These are phyloP conservation scores for Fusarium coffeatum DNA, from an alignment of 2,329 filamentous ascomycete genomes.

Conservation along the genomic window DNA sequence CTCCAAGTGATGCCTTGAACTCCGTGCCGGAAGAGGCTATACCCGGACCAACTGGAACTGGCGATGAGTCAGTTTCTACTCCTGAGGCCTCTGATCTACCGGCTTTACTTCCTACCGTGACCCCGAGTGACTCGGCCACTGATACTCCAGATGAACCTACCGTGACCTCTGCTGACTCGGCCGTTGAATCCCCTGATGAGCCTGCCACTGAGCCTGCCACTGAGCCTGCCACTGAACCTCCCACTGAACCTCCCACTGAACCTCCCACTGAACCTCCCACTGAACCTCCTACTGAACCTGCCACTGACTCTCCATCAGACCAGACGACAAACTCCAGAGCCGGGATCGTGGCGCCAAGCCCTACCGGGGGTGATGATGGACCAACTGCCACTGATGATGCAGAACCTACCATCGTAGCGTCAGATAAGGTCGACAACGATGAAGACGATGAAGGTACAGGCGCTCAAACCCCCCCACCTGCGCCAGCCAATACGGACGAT, in stretches of 20 bases:
- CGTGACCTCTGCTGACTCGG: neutral
- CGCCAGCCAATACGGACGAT: no score
- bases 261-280: no score
- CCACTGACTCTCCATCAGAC: conserved; percentile 1
- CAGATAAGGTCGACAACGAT: neutral
- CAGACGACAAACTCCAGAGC: neutral
- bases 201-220: neutral
- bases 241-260: neutral
- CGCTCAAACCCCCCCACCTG: neutral
- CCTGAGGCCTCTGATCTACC: conserved; percentile 3
- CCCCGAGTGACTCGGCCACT: neutral
- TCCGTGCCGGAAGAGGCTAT: conserved; percentile 8
- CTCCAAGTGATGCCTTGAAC: neutral
- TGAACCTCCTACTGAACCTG: neutral
- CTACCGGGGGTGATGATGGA: neutral
- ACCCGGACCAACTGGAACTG: conserved; percentile 2
- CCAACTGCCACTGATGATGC: neutral
- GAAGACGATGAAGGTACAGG: neutral
- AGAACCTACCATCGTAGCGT: neutral
- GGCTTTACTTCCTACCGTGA: neutral
- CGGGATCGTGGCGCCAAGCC: neutral
- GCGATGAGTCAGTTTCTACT: neutral
- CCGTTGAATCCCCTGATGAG: neutral
- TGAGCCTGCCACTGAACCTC: neutral
- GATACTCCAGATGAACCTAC: neutral